A percentile compares a stretch with the other conserved stretches of the same genome.
These are phyloP conservation scores for Rhynchosporium agropyri DNA, from an alignment of 2,329 filamentous ascomycete genomes.

Conservation along the genomic window DNA sequence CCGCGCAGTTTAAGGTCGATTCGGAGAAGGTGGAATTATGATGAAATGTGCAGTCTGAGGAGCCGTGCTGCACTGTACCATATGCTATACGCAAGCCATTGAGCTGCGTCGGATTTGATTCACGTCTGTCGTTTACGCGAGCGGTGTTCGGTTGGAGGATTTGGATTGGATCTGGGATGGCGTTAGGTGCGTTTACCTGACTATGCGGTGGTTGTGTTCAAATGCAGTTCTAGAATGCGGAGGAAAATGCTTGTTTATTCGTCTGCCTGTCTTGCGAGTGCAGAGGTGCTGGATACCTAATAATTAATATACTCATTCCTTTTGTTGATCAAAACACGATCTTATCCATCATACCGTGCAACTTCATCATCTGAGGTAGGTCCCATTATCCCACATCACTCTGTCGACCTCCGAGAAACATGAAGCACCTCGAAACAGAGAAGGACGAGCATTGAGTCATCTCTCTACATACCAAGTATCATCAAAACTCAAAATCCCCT, in stretches of 20 bases:
- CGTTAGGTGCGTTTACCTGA: background rate
- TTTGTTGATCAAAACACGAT: background rate
- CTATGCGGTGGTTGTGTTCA: slow-evolving; percentile 11
- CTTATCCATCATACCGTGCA: background rate
- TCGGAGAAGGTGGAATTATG: slow-evolving; percentile 35
- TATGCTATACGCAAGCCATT: background rate
- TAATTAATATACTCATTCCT: slow-evolving; percentile 25
- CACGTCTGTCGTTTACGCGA: slow-evolving; percentile 6
- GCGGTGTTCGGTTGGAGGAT: background rate
- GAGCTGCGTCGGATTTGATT: background rate
- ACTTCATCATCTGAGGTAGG: no score
- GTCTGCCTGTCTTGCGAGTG: slow-evolving; percentile 11
- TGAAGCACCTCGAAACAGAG: no score
- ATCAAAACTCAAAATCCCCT: no score
- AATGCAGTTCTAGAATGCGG: slow-evolving; percentile 4
- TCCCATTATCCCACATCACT: no score
- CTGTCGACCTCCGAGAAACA: no score
- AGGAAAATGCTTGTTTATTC: slow-evolving; percentile 2
- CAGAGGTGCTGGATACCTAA: slow-evolving; percentile 32
- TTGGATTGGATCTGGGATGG: slow-evolving; percentile 8
- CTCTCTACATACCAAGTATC: no score
- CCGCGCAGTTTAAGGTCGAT: slow-evolving; percentile 38
- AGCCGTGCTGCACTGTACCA: slow-evolving; percentile 1
- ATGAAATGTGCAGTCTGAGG: background rate
- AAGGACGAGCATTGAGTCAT: no score